Base-by-base conservation (phyloP, 2,329 filamentous ascomycete genomes). In the Xylaria multiplex region DNA sequence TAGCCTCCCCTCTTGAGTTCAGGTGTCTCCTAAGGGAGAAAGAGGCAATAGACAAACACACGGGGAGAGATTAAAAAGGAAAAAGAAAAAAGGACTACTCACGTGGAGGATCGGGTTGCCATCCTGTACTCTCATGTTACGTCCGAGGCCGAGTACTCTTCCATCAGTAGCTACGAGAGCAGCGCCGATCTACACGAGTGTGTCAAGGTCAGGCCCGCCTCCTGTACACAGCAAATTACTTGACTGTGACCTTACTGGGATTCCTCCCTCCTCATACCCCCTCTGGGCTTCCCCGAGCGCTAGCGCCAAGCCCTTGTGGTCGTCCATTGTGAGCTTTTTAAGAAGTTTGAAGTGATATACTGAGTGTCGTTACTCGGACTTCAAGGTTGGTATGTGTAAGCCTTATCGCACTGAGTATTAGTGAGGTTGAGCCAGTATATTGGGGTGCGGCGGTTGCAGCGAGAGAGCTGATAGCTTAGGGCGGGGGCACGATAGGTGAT, bases 81-180 rank as follows among this genome's bases (percentile, higher is more conserved):
- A 55, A 52, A n/a, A 46, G 14, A 13, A 50, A 27, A 55, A 52
- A n/a, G 43, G 14, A 13, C 48, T 8, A 19, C 70, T 68, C 43
- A 72, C 90, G 80, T 93, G 91, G 71, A 93, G 84, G 43, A 90
- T 91, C 3, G 90, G 83, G 74, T 89, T 91, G 61, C 85, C 85
- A 63, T 89, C 89, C 78, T 94, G 91, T 19, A 93, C 86, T 62
- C 91, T 84, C 88, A 91, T 88, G 73, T 94, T 94, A 76, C 91
- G 91, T 11, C 91, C 91, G 65, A 85, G 83, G 19, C 91, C 91
- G 4, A 93, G 82, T 46, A 93, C 86, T 69, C 84, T 88, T 67
- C 91, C 91, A 71, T 92, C 86, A 63, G 85, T 85, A 45, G 87
- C 85, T n/a, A 93, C 85, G 30, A 94, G 82, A 19, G 81, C 83